Evolutionary conservation across 768 basidiomycete genomes (phyloP).

Genomic region (Boletus sp.): DNA sequence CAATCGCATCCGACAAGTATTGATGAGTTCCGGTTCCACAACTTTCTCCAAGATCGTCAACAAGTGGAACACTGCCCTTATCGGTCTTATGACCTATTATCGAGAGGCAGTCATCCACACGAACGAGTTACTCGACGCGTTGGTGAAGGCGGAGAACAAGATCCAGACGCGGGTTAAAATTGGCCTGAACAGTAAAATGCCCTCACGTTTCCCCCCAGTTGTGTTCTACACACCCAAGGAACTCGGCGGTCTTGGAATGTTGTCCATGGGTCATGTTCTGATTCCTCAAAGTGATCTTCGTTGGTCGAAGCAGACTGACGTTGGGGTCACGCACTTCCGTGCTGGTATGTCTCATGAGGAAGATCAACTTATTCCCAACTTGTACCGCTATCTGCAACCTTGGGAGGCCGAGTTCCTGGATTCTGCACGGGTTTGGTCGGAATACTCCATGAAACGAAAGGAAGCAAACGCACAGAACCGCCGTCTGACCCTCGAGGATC

Average conservation of each 20-base stretch:
- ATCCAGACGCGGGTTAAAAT: constrained; percentile 99
- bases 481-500: constrained; percentile 92
- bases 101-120: constrained; percentile 98
- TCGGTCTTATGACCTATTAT: constrained; percentile 97
- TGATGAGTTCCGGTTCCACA: constrained; percentile 98
- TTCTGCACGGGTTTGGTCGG: constrained; percentile 98
- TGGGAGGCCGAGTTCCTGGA: constrained; percentile 99
- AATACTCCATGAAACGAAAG: constrained; percentile 99
- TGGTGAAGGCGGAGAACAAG: constrained; percentile 99
- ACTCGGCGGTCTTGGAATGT: constrained; percentile 96
- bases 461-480: constrained; percentile 99
- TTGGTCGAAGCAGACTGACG: constrained; percentile 98
- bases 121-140: constrained; percentile 89
- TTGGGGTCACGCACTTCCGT: constrained; percentile 97
- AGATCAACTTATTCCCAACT: constrained; percentile 92
- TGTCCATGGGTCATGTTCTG: constrained; percentile 98
- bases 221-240: constrained; percentile 99
- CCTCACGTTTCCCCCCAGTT: constrained; percentile 95
- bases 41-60: constrained; percentile 99
- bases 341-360: constrained; percentile 98
- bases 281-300: constrained; percentile 97
- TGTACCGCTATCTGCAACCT: constrained; percentile 95
- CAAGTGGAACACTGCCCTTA: constrained; percentile 96
- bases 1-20: constrained; percentile 92
- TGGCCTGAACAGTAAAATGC: constrained; percentile 99